Conservation (phyloP, 352 stramenopile species). For the Pythium volutum region DNA sequence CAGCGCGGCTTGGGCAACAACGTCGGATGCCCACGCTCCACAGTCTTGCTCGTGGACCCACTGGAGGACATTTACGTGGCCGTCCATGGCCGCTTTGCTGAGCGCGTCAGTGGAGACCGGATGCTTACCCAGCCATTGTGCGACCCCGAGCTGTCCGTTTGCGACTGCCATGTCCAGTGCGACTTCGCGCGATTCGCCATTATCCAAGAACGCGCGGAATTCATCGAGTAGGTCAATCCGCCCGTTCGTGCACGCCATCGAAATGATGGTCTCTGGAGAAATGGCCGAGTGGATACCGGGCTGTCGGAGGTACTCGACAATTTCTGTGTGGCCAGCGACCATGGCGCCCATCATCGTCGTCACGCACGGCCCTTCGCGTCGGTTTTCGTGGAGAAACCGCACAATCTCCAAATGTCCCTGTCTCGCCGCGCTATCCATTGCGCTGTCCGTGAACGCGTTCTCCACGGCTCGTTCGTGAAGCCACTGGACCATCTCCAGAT, state of each 20-base stretch:
- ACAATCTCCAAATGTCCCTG: conserved; percentile 11
- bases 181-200: neutral
- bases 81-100: conserved; percentile 8
- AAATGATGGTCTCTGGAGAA: conserved; percentile 8
- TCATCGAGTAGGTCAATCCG: conserved; percentile 16
- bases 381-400: conserved; percentile 10
- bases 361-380: neutral
- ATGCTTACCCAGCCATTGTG: conserved; percentile 7
- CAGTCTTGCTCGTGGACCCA: conserved; percentile 20
- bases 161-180: conserved; percentile 7
- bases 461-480: conserved; percentile 1
- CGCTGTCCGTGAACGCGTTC: neutral
- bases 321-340: conserved; percentile 4
- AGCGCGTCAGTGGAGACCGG: conserved; percentile 1
- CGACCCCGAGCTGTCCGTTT: conserved; percentile 14
- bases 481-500: conserved; percentile 23
- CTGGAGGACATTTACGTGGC: conserved; percentile 10
- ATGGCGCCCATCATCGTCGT: conserved; percentile 11
- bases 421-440: conserved; percentile 6
- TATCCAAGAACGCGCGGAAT: neutral
- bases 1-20: conserved; percentile 3
- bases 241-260: conserved; percentile 3
- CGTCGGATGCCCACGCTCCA: conserved; percentile 7
- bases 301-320: conserved; percentile 13
- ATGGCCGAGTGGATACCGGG: neutral